These are phyloP conservation scores for Oenanthe javanica DNA, from an alignment of 140 eudicot species.

Conservation along the genomic window DNA sequence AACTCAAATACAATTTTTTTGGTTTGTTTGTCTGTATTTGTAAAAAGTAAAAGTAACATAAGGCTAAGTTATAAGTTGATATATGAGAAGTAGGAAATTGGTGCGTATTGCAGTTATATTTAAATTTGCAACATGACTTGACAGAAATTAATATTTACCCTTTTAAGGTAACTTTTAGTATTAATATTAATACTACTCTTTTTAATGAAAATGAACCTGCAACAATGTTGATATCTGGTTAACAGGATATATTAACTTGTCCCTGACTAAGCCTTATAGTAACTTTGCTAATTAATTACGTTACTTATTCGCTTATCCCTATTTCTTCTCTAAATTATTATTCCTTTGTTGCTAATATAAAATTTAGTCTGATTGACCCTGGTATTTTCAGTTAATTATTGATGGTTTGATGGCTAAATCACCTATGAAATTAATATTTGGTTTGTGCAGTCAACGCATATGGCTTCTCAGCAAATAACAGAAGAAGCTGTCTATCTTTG, in stretches of 20 bases:
- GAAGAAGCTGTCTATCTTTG: conserved; percentile 98
- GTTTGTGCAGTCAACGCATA: conserved; percentile 91
- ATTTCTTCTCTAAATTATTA: neutral
- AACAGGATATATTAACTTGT: neutral
- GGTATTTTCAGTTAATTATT: neutral
- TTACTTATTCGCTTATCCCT: neutral
- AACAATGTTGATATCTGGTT: neutral
- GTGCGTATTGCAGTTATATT: neutral
- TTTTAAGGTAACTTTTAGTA: neutral
- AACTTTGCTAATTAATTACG: neutral
- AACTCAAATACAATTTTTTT: too few relatives aligned
- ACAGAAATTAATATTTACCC: neutral
- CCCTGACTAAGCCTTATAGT: neutral
- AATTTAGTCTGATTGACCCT: neutral
- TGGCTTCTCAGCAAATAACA: conserved; percentile 89
- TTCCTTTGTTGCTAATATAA: neutral
- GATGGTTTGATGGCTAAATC: neutral
- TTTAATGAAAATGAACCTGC: neutral
- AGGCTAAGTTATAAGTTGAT: neutral
- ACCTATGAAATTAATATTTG: conserved; percentile 14
- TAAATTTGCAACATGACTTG: neutral
- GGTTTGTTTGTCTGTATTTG: neutral
- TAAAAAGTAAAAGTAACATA: neutral
- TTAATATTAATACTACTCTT: too few relatives aligned
- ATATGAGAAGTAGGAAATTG: neutral